Conservation (phyloP, 2,329 filamentous ascomycete genomes). For the Colletotrichum tamarilloi region DNA sequence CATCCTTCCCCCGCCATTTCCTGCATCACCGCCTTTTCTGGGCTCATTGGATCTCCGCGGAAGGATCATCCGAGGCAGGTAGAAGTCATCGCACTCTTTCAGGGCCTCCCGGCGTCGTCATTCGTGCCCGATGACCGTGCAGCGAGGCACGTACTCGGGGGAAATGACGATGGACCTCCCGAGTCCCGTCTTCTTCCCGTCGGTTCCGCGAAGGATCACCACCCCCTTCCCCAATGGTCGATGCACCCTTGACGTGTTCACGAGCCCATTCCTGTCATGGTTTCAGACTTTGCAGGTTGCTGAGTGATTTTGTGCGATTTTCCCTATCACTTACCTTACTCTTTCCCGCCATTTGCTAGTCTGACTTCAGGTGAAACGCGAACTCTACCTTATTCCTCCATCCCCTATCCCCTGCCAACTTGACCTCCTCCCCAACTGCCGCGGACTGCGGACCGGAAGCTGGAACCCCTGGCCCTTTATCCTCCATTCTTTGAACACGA, state of each 20-base stretch:
- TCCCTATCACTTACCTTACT: background rate
- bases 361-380: slow-evolving; percentile 2
- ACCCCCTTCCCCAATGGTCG: background rate
- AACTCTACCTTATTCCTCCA: background rate
- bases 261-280: background rate
- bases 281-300: background rate
- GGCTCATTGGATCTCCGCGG: background rate
- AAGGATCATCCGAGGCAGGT: background rate
- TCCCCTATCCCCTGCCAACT: background rate
- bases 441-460: slow-evolving; percentile 3
- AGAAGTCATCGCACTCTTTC: background rate
- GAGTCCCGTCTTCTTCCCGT: background rate
- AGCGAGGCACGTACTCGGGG: background rate
- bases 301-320: background rate
- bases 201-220: background rate
- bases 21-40: background rate
- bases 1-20: too few relatives aligned
- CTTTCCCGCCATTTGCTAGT: too few relatives aligned
- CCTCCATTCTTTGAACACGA: background rate
- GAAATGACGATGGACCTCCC: background rate
- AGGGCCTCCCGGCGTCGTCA: background rate
- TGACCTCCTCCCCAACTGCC: background rate
- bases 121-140: background rate
- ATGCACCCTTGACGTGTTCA: background rate
- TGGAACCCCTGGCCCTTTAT: slow-evolving; percentile 10